A percentile compares a stretch with the other conserved stretches of the same genome.
These are phyloP conservation scores for Gastrodia elata DNA, from an alignment of 106 monocot genomes.

Conservation along the genomic window DNA sequence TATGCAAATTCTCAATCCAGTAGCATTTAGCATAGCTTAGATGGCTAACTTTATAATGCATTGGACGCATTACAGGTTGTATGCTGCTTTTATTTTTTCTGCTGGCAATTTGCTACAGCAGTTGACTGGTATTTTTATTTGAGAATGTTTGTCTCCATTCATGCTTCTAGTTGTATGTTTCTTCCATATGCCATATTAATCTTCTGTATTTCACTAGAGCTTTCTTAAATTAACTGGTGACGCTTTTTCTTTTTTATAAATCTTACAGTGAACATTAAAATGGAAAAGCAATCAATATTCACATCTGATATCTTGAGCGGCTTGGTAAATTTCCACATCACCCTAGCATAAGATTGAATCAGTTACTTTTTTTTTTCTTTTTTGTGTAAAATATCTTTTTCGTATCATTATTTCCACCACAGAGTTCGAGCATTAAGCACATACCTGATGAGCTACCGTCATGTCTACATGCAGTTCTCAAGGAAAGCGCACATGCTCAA, in stretches of 20 bases:
- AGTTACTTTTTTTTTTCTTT: constrained; percentile 1
- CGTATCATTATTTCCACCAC: constrained; percentile 7
- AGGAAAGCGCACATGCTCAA: constrained; percentile 9
- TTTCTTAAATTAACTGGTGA: constrained; percentile 4
- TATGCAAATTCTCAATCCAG: too few species aligned
- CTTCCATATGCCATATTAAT: neutral
- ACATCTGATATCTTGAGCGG: constrained; percentile 14
- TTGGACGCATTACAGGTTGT: neutral
- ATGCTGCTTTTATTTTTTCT: neutral
- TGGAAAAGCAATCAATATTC: constrained; percentile 11
- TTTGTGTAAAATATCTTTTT: neutral
- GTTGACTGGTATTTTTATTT: neutral
- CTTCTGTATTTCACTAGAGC: neutral
- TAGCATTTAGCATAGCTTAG: too few species aligned
- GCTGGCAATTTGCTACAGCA: neutral
- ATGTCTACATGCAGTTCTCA: constrained; percentile 15
- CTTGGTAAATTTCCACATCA: constrained; percentile 29
- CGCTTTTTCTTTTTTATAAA: neutral
- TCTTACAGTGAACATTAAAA: constrained; percentile 17
- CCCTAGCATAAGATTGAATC: neutral
- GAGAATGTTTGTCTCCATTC: neutral
- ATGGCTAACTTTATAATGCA: neutral
- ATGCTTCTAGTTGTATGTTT: neutral
- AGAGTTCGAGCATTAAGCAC: constrained; percentile 29
- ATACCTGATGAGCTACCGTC: constrained; percentile 14